A percentile compares a stretch with the other conserved stretches of the same genome.
phyloP scores from a whole-genome alignment of 2,329 filamentous ascomycete genomes.

The Alternaria gansuensis region DNA sequence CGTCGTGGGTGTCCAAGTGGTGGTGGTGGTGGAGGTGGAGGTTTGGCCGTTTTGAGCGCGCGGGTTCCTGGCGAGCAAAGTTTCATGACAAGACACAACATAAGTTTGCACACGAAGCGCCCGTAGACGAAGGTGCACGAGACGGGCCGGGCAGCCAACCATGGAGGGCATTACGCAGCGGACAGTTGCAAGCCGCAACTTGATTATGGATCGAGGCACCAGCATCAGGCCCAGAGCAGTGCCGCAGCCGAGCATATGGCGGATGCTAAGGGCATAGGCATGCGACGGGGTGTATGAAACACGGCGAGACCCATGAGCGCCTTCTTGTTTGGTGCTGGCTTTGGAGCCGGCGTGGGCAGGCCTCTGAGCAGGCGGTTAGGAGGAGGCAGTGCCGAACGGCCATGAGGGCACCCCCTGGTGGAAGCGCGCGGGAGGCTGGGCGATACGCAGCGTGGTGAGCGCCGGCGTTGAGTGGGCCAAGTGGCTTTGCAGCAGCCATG shows the following conservation, averaged over 20 bases:
- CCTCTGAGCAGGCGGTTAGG: slow-evolving; percentile 36
- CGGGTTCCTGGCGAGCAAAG: slow-evolving; percentile 23
- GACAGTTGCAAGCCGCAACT: slow-evolving; percentile 12
- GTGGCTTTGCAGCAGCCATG: slow-evolving; percentile 1
- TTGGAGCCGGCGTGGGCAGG: slow-evolving; percentile 24
- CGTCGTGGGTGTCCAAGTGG: slow-evolving; percentile 25
- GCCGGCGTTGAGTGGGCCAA: slow-evolving; percentile 1
- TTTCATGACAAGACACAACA: no score
- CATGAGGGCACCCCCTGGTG: slow-evolving; percentile 17
- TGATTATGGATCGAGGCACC: slow-evolving; percentile 7
- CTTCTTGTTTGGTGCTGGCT: slow-evolving; percentile 38
- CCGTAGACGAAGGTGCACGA: slow-evolving; percentile 19
- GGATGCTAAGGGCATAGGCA: slow-evolving; percentile 19
- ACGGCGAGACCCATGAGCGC: slow-evolving; percentile 33
- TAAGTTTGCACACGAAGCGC: slow-evolving; percentile 22
- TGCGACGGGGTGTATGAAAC: slow-evolving; percentile 29
- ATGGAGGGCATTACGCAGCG: slow-evolving; percentile 16
- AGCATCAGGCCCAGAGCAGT: slow-evolving; percentile 5
- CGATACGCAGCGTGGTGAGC: slow-evolving; percentile 34
- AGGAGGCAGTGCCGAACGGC: slow-evolving; percentile 37
- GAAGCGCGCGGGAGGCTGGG: slow-evolving; percentile 38
- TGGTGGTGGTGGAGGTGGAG: slow-evolving; percentile 13
- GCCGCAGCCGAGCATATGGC: slow-evolving; percentile 14
- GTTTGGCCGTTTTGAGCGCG: slow-evolving; percentile 12
- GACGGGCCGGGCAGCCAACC: slow-evolving; percentile 37